Evolutionary conservation across 2,329 filamentous ascomycete species (phyloP).

Genomic region (Neocatenulostroma microsporum): DNA sequence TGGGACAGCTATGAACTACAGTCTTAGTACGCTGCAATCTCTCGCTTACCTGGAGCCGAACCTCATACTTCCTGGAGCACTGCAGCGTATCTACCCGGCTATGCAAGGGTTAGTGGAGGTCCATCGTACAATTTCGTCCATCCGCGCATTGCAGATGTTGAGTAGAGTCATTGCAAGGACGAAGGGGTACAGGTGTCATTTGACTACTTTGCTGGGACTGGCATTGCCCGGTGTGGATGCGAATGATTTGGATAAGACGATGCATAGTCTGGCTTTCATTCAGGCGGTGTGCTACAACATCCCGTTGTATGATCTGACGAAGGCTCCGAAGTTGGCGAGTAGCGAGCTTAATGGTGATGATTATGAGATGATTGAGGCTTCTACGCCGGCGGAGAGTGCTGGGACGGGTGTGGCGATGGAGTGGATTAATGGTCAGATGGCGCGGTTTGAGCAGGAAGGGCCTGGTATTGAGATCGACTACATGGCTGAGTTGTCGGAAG

Average conservation of each 20-base stretch:
- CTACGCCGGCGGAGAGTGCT: constrained; percentile 12
- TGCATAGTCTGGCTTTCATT: constrained; percentile 90
- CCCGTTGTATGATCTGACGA: constrained; percentile 75
- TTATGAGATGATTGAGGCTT: constrained; percentile 23
- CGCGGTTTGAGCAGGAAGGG: constrained; percentile 82
- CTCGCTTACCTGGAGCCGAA: constrained; percentile 86
- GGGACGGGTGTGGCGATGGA: constrained; percentile 62
- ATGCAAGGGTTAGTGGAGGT: constrained; percentile 96
- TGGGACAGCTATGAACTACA: constrained; percentile 82
- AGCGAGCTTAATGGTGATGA: constrained; percentile 27
- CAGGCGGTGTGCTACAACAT: constrained; percentile 95
- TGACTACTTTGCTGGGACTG: constrained; percentile 86
- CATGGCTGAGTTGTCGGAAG: constrained; percentile 67
- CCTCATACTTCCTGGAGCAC: constrained; percentile 80
- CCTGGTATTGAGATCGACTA: constrained; percentile 83
- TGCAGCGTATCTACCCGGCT: constrained; percentile 94
- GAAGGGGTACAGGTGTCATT: constrained; percentile 93
- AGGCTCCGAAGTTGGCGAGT: constrained; percentile 40
- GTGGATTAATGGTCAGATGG: constrained; percentile 92
- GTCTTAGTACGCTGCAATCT: constrained; percentile 80
- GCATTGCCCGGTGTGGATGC: constrained; percentile 93
- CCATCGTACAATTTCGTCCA: constrained; percentile 87
- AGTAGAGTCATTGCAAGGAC: constrained; percentile 84
- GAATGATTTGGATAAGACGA: constrained; percentile 93
- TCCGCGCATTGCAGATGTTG: constrained; percentile 85